These are phyloP conservation scores for Ustilago xerochloae DNA, from an alignment of 1,284 basidiomycete species.

Conservation along the genomic window DNA sequence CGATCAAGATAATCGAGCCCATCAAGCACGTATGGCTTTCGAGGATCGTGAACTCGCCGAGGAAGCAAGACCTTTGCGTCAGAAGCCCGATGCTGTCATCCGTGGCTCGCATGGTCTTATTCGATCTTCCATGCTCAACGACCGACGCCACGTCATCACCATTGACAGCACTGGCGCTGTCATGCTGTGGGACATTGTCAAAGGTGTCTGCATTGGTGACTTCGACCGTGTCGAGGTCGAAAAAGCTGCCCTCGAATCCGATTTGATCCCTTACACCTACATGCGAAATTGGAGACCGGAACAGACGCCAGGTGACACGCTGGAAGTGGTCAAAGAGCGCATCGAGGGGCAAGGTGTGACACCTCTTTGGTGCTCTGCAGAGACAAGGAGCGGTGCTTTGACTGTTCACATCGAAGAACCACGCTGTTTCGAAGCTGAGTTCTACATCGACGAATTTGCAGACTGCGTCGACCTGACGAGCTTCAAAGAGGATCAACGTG, in stretches of 20 bases:
- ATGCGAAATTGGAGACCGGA: constrained; percentile 49
- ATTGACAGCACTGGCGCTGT: constrained; percentile 86
- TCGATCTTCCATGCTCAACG: constrained; percentile 84
- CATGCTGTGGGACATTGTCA: constrained; percentile 90
- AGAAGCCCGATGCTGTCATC: constrained; percentile 78
- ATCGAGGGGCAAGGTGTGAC: constrained; percentile 93
- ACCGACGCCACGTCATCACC: constrained; percentile 89
- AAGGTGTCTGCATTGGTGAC: constrained; percentile 80
- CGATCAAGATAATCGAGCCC: constrained; percentile 27
- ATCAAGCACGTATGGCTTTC: constrained; percentile 69
- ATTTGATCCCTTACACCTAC: constrained; percentile 23
- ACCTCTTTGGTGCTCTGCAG: constrained; percentile 85
- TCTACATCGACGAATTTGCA: constrained; percentile 87
- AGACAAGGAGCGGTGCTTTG: constrained; percentile 88
- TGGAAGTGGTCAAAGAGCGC: constrained; percentile 85
- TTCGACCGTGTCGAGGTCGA: constrained; percentile 78
- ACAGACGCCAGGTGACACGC: constrained; percentile 73
- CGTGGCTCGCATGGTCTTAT: constrained; percentile 84
- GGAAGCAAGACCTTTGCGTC: constrained; percentile 78
- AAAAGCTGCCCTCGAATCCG: constrained; percentile 35
- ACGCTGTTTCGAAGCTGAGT: constrained; percentile 89
- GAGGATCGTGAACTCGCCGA: constrained; percentile 83
- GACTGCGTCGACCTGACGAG: constrained; percentile 22
- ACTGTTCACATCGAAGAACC: constrained; percentile 85
- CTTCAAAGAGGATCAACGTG: constrained; percentile 77